Evolutionary conservation across 345 rosid genomes (phyloP), one percentile per base, ranked within the genome.

Genomic region (Ailanthus altissimus): DNA sequence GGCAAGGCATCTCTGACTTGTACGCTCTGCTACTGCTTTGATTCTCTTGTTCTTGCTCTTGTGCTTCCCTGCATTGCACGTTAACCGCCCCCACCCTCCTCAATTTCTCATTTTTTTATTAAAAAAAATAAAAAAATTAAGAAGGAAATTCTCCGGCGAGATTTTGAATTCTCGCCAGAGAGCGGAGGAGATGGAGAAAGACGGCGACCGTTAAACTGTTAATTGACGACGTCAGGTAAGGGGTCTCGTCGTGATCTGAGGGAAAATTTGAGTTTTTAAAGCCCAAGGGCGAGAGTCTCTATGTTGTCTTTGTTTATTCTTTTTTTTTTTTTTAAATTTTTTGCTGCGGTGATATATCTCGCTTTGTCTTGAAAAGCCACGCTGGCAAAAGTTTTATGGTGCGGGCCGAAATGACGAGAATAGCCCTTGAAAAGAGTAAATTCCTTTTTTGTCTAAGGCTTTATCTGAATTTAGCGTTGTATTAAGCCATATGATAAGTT

Each of bases 1-100:
- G 81, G 85, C 77, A 85, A 81, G 81, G 86, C 74, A 78, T 79
- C 75, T 83, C 75, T 84, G 81, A 84, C 92, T 84, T 87, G 86
- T 42, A 84, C 85, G 87, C 63, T 53, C 74, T 60, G 74, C 40
- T 71, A 54, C 74, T 60, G 74, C 57, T 71, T 71, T 71, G 62
- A 38, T 67, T 70, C 67, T 60, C 13, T 42, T 38, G 51, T 21
- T 71, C 47, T 36, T 45, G 46, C 40, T 21, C 21, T 21, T 47
- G 72, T 47, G 38, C 73, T 87, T 82, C 77, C 89, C 91, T 81
- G 83, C 86, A 88, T 85, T 88, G 81, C 89, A 89, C 86, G 93
- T 88, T 76, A 89, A 80, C 87, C 80, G 50, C 83, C 66, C 36
- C 77, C 67, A 47, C 70, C 26, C 53, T 43, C 73, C 79, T 46